Conservation (phyloP, 2,329 filamentous ascomycete species). For the Aspergillus hiratsukae region DNA sequence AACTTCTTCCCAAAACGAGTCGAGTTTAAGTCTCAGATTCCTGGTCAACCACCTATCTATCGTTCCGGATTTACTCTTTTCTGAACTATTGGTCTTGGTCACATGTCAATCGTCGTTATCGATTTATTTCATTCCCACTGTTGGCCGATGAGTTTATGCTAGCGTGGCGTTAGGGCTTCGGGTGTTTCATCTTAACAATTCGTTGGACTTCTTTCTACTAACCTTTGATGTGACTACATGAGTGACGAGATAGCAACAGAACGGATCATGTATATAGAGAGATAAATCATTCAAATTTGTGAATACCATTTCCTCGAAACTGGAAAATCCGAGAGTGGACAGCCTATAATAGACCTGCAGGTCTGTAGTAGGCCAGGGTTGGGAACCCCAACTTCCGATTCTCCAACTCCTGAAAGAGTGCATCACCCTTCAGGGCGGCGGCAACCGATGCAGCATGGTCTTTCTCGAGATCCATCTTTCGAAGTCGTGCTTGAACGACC, state of each 20-base stretch:
- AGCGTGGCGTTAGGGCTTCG: background rate
- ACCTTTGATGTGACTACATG: background rate
- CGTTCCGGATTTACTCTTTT: conserved; percentile 20
- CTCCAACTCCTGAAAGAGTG: conserved; percentile 18
- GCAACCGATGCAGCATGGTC: conserved; percentile 1
- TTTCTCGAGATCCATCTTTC: conserved; percentile 28
- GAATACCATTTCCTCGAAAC: background rate
- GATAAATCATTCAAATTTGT: background rate
- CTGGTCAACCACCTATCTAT: conserved; percentile 21
- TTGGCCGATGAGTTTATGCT: background rate
- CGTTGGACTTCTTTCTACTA: background rate
- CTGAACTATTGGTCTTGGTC: conserved; percentile 1
- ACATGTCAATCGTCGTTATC: background rate
- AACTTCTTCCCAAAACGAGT: conserved; percentile 20
- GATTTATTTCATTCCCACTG: background rate
- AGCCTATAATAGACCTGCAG: conserved; percentile 14
- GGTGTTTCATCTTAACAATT: background rate
- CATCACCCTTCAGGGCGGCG: conserved; percentile 14
- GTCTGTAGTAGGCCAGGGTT: conserved; percentile 26
- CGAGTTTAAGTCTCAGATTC: conserved; percentile 17
- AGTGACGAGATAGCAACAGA: background rate
- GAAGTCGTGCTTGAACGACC: conserved; percentile 29
- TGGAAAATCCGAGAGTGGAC: background rate
- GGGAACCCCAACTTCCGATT: conserved; percentile 26
- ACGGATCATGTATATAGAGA: background rate